Conservation (phyloP, 2,329 filamentous ascomycete species). For the Monilinia vaccinii-corymbosi region DNA sequence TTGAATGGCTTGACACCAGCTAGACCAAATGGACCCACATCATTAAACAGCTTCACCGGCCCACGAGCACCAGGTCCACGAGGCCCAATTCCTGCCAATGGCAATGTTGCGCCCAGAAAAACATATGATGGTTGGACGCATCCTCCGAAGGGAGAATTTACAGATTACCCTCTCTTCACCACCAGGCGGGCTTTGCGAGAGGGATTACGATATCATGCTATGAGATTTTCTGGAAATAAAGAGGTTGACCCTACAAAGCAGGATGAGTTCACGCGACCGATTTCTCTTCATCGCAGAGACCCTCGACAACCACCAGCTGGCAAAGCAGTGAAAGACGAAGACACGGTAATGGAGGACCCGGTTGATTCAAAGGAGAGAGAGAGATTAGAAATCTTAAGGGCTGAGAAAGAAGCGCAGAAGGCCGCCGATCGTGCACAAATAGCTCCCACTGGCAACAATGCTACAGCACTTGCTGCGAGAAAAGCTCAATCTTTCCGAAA, state of each 20-base stretch:
- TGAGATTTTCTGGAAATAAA: slow-evolving; percentile 58
- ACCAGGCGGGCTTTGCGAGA: slow-evolving; percentile 75
- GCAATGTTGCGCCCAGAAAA: slow-evolving; percentile 15
- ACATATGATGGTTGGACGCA: slow-evolving; percentile 51
- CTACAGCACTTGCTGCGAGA: slow-evolving; percentile 26
- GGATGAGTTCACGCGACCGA: slow-evolving; percentile 75
- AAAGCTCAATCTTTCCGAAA: slow-evolving; percentile 56
- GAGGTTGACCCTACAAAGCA: slow-evolving; percentile 62
- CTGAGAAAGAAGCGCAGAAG: slow-evolving; percentile 75
- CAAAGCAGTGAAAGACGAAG: slow-evolving; percentile 53
- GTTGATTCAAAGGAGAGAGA: slow-evolving; percentile 52
- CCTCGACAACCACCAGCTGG: slow-evolving; percentile 61
- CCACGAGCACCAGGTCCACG: slow-evolving; percentile 9
- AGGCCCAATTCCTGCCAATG: slow-evolving; percentile 21
- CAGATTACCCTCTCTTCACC: slow-evolving; percentile 64
- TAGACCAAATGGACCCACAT: not conserved
- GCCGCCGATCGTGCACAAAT: slow-evolving; percentile 88
- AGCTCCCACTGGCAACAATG: slow-evolving; percentile 64
- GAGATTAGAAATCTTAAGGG: slow-evolving; percentile 58
- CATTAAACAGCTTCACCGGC: slow-evolving; percentile 10
- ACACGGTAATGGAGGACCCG: slow-evolving; percentile 31
- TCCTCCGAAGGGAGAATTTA: slow-evolving; percentile 35
- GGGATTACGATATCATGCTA: slow-evolving; percentile 76
- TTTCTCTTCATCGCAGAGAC: slow-evolving; percentile 82
- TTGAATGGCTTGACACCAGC: slow-evolving; percentile 15